Percentiles rank a stretch among this genome's conserved stretches.
Evolutionary conservation across 768 basidiomycete species (phyloP).

Genomic region (Pulveroboletus sp.): DNA sequence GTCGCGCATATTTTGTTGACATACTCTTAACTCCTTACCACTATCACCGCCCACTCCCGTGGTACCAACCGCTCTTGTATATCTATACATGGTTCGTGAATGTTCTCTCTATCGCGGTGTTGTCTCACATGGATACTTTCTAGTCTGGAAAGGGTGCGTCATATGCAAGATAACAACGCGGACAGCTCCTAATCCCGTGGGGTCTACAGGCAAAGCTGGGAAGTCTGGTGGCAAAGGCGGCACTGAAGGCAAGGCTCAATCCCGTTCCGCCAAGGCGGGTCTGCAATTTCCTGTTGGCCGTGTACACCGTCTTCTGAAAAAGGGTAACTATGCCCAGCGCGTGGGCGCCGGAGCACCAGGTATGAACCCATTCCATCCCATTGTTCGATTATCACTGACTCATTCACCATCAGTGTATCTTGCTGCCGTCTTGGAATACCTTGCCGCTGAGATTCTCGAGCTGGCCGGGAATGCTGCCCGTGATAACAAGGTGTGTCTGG

Average conservation of each 20-base stretch:
- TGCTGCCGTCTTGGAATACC: slow-evolving; percentile 87
- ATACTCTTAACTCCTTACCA: slow-evolving; percentile 30
- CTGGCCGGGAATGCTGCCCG: slow-evolving; percentile 78
- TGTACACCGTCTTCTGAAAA: slow-evolving; percentile 85
- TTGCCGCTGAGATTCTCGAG: slow-evolving; percentile 91
- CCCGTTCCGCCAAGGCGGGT: slow-evolving; percentile 70
- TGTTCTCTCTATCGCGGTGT: neutral
- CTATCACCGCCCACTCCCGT: slow-evolving; percentile 13
- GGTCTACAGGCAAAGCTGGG: slow-evolving; percentile 42
- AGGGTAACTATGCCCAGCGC: slow-evolving; percentile 84
- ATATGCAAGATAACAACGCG: neutral
- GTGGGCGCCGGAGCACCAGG: slow-evolving; percentile 88
- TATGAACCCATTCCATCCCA: slow-evolving; percentile 25
- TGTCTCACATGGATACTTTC: slow-evolving; percentile 2
- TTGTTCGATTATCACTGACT: neutral
- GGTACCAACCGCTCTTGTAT: slow-evolving; percentile 11
- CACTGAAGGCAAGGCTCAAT: slow-evolving; percentile 53
- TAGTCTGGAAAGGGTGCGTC: slow-evolving; percentile 33
- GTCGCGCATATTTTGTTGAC: slow-evolving; percentile 32
- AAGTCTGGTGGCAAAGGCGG: slow-evolving; percentile 51
- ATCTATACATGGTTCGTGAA: slow-evolving; percentile 28
- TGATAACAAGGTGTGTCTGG: slow-evolving; percentile 30
- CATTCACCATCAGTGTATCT: slow-evolving; percentile 60
- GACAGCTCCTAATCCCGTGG: slow-evolving; percentile 4
- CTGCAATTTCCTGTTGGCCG: slow-evolving; percentile 89